Evolutionary conservation across 495 filamentous ascomycete species (phyloP).

Genomic region (Tuber aestivum): DNA sequence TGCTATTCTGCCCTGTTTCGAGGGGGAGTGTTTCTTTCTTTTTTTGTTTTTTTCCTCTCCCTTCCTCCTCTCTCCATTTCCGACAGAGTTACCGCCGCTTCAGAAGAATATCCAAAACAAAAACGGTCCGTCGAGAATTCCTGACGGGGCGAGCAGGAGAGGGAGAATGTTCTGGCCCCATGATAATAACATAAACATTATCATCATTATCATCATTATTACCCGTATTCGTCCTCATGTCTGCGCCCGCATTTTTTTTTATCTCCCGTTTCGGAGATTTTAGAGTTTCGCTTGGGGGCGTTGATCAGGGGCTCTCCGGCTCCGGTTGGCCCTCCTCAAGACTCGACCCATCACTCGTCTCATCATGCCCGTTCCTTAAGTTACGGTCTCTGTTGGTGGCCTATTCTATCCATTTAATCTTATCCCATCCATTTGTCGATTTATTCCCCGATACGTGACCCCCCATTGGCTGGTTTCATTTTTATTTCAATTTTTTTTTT

Average conservation of each 20-base stretch:
- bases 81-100: not conserved
- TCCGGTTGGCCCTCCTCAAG: not conserved
- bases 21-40: too few relatives aligned
- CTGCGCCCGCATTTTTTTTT: not conserved
- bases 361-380: not conserved
- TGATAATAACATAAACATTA: not conserved
- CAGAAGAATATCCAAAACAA: not conserved
- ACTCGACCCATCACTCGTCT: not conserved
- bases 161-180: not conserved
- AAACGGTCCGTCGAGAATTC: not conserved
- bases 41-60: too few relatives aligned
- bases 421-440: not conserved
- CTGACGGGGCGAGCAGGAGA: not conserved
- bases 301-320: not conserved
- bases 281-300: not conserved
- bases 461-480: not conserved
- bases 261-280: slow-evolving; percentile 2
- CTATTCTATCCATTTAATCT: not conserved
- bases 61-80: not conserved
- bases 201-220: too few relatives aligned
- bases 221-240: too few relatives aligned
- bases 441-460: not conserved
- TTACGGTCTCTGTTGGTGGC: too few relatives aligned
- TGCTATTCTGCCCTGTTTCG: too few relatives aligned
- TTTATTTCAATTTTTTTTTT: not conserved